phyloP scores from a whole-genome alignment of 345 rosid species.

The Salix exigua region DNA sequence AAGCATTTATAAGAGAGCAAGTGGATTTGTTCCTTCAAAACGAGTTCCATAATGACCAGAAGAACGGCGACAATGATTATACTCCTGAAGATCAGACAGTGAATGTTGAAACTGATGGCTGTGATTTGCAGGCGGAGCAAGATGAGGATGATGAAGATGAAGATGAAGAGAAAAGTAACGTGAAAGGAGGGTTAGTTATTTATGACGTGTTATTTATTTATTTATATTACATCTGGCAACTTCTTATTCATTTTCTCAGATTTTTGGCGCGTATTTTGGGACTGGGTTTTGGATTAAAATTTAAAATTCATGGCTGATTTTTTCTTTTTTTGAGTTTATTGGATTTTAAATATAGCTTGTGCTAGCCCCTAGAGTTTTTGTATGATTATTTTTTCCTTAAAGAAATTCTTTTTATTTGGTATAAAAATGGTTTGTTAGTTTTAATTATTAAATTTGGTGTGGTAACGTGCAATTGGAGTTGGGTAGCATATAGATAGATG shows the following conservation, averaged over 20 bases:
- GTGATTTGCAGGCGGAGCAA: slow-evolving; percentile 5
- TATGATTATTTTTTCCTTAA: no score
- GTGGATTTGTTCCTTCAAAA: slow-evolving; percentile 40
- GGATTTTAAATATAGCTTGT: no score
- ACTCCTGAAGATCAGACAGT: slow-evolving; percentile 20
- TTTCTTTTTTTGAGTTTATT: no score
- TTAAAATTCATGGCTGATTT: no score
- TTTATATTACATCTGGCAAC: no score
- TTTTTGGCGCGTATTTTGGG: not conserved
- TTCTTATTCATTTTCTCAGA: not conserved
- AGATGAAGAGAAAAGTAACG: slow-evolving; percentile 14
- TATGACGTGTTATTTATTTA: not conserved
- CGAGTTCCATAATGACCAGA: slow-evolving; percentile 16
- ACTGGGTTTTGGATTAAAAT: not conserved
- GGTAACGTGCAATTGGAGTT: slow-evolving; percentile 10
- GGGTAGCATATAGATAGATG: not conserved
- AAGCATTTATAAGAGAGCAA: slow-evolving; percentile 45
- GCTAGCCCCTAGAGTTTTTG: no score
- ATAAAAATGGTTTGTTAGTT: no score
- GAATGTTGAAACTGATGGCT: slow-evolving; percentile 24
- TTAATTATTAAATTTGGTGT: not conserved
- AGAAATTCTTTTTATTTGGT: no score
- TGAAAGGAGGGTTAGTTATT: slow-evolving; percentile 36
- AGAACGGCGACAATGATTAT: slow-evolving; percentile 12
- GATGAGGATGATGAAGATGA: slow-evolving; percentile 9